Conservation (phyloP, 1,139 yeast species). For the Hansenula lynferdii region DNA sequence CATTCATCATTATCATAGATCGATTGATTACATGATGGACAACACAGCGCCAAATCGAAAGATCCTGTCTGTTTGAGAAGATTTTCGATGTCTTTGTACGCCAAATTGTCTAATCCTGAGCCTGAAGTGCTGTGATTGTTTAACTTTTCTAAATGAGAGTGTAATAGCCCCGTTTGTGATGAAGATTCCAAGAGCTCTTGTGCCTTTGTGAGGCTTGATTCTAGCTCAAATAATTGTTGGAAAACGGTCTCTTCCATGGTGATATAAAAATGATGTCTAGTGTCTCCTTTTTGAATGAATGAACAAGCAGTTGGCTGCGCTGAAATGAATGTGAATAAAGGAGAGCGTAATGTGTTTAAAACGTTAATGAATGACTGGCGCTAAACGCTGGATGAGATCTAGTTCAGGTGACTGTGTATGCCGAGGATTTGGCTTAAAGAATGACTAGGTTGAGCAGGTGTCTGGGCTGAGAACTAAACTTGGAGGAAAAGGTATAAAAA, state of each 20-base stretch:
- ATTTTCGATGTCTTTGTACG: constrained; percentile 12
- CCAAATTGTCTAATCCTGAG: constrained; percentile 1
- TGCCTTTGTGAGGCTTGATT: constrained; percentile 8
- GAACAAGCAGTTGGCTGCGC: neutral
- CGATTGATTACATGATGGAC: constrained; percentile 20
- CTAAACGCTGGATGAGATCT: neutral
- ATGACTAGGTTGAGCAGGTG: too few species aligned
- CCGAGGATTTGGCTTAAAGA: too few species aligned
- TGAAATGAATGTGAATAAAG: neutral
- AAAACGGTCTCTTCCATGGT: constrained; percentile 8
- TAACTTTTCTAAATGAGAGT: constrained; percentile 4
- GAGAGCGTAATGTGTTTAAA: too few species aligned
- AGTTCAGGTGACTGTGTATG: neutral
- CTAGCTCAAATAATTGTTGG: constrained; percentile 10
- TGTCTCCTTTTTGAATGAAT: too few species aligned
- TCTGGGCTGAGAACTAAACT: too few species aligned
- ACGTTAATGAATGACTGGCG: constrained; percentile 1
- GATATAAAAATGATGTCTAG: too few species aligned
- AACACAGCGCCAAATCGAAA: constrained; percentile 18
- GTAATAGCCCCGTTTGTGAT: constrained; percentile 3
- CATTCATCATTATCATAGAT: constrained; percentile 18
- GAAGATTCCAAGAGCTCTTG: constrained; percentile 1
- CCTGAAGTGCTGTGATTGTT: neutral
- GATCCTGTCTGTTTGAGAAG: constrained; percentile 10
- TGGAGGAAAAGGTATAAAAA: too few species aligned